Base-by-base conservation (phyloP, 805 yeast genomes). In the Zygotorulaspora florentina region DNA sequence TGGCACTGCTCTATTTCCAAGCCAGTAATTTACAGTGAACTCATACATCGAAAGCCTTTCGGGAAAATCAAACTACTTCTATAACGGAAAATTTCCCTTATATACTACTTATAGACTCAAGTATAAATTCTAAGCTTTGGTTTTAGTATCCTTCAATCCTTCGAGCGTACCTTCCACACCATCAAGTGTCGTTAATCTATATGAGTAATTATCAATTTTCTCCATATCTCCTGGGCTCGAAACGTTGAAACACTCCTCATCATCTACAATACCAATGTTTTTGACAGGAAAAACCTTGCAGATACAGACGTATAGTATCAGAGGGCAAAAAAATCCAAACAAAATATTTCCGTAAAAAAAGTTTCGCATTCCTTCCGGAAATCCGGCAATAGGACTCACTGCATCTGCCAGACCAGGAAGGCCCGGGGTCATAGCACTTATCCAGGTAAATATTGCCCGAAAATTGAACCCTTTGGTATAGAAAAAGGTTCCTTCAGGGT, bases 391-490 rank as follows among this genome's bases (percentile, higher is more conserved):
- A 2, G 58, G 41, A 42, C 45, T 63, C 34, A 52, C 56, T 45
- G 38, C 58, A 61, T 41, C 61, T 50, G 55, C 62, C 48, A 51
- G 56, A 7, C 78, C 78, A 2, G 78, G 77, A 8, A 74, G 39
- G 8, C 72, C 73, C 4, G 75, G 76, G 4, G 66, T 67, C 46
- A 65, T 56, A 25, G 70, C 67, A 3, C 61, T 40, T 5, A 68
- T 42, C 65, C 71, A 75, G 8, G 73, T 65, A 6, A 64, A 37
- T 16, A 68, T 46, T 4, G 75, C 70, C 47, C 74, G 64, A 63
- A 68, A 69, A 55, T 77, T 74, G 52, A 71, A 39, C 7, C 81
- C 81, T 30, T 55, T 47, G 12, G 55, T 57, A 50, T 65, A 67
- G 54, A 64, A 70, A 50, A 67, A 74, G 3, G 58, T 55, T 3